Evolutionary conservation across 495 filamentous ascomycete genomes (phyloP).

Genomic region (Elaphomyces granulatus): DNA sequence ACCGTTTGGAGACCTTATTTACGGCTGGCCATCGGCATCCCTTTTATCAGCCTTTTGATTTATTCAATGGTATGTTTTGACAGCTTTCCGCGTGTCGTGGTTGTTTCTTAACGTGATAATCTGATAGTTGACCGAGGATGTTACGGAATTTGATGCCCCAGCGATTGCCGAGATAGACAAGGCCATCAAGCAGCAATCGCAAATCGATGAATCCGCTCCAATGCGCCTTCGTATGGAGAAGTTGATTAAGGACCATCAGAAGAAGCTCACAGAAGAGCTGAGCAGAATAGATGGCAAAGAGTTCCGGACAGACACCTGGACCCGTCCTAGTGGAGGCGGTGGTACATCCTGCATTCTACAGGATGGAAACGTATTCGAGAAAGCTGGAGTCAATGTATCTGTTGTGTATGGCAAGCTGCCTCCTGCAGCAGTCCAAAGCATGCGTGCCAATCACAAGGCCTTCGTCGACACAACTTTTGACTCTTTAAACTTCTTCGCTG

Average conservation of each 20-base stretch:
- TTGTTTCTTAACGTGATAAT: constrained; percentile 3
- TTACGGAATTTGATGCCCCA: constrained; percentile 39
- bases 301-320: constrained; percentile 78
- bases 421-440: constrained; percentile 74
- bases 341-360: constrained; percentile 88
- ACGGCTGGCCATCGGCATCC: constrained; percentile 44
- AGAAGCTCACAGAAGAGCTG: constrained; percentile 67
- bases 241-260: constrained; percentile 84
- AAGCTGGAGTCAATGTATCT: constrained; percentile 90
- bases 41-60: constrained; percentile 46
- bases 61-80: constrained; percentile 47
- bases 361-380: constrained; percentile 94
- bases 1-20: constrained; percentile 38
- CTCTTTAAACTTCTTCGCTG: constrained; percentile 83
- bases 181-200: constrained; percentile 27
- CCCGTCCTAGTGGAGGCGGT: constrained; percentile 70
- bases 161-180: constrained; percentile 41
- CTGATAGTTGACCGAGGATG: constrained; percentile 33
- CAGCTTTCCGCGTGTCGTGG: not conserved
- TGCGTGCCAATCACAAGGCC: constrained; percentile 91
- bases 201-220: constrained; percentile 49
- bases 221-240: constrained; percentile 98
- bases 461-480: constrained; percentile 59
- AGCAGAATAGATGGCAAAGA: constrained; percentile 66
- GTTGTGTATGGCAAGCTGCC: constrained; percentile 90